A percentile compares a stretch with the other conserved stretches of the same genome.
Evolutionary conservation across 345 rosid species (phyloP).

Genomic region (Brassica juncea): DNA sequence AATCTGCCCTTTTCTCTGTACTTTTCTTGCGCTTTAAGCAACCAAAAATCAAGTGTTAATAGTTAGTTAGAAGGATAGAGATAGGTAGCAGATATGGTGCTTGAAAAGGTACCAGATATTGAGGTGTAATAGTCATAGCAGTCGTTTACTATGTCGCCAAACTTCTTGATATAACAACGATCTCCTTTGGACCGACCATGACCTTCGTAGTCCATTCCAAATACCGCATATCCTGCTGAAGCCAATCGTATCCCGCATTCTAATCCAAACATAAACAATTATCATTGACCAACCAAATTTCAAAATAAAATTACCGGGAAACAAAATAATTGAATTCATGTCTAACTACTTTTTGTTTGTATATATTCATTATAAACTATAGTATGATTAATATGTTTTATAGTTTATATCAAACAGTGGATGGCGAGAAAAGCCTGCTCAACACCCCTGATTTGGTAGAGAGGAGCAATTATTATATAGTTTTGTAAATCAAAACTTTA

Average conservation of each 20-base stretch:
- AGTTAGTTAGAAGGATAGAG: not conserved
- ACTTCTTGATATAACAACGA: conserved; percentile 96
- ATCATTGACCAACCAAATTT: not conserved
- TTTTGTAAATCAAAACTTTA: not conserved
- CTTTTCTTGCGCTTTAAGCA: conserved; percentile 55
- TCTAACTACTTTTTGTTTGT: not conserved
- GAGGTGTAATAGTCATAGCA: conserved; percentile 80
- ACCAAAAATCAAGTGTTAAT: not conserved
- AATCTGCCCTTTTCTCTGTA: conserved; percentile 76
- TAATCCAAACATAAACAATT: conserved; percentile 12
- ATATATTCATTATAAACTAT: not conserved
- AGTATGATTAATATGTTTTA: too few species aligned
- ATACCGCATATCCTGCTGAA: conserved; percentile 72
- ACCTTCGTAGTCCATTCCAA: conserved; percentile 93
- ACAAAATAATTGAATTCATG: not conserved
- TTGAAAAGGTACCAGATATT: conserved; percentile 46
- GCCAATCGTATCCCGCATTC: conserved; percentile 89
- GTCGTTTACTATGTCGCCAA: conserved; percentile 67
- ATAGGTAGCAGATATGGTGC: not conserved
- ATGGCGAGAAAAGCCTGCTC: not conserved
- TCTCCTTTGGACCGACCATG: conserved; percentile 88
- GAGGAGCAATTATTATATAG: not conserved
- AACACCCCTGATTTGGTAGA: not conserved
- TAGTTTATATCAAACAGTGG: not conserved
- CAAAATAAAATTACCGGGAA: too few species aligned